Evolutionary conservation across 768 basidiomycete species (phyloP), one percentile per base, ranked within the genome.

Genomic region (Lactarius vividus): DNA sequence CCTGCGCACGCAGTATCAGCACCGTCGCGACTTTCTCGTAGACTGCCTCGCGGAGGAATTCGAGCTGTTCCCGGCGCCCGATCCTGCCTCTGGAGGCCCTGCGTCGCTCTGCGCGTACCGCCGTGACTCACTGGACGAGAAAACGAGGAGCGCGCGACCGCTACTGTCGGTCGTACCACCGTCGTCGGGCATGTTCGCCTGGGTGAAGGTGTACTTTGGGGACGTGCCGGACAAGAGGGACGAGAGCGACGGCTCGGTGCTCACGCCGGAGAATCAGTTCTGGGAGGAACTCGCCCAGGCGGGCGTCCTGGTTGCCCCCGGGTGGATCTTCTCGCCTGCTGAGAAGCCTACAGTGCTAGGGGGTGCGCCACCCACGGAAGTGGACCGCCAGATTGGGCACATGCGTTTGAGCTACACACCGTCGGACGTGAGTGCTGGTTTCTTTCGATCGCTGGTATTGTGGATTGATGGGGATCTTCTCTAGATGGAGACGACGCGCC

Each of bases 141-240:
- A 66, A 26, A 69, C 74, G 26, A 58, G 57, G 61, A 64, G 56
- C 53, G 56, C 65, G 65, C 59, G 74, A 11, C 73, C 80, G 28
- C 72, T 88, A 65, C 83, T 92, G 68, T 86, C 84, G 56, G 88
- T 92, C 72, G 83, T 90, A 2, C 88, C 91, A 15, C 91, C 92
- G 0, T 82, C 83, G 1, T 82, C 88, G n/a, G 92, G 92, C 9
- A 95, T 94, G 92, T 94, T 92, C 75, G 68, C 88, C 37, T 89
- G 87, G 87, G 86, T 86, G 72, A 81, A 81, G 70, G 72, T 93
- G 31, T 82, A 91, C 76, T 80, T 92, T 46, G 80, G 84, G 26
- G 75, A 80, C 60, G 84, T 87, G 71, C 84, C 85, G 3, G 73
- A 78, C 44, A 78, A 82, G 72, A 70, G 58, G 62, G 63, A 71